A percentile compares a stretch with the other conserved stretches of the same genome.
Evolutionary conservation across 345 rosid genomes (phyloP).

Genomic region (Gossypium thurberi): DNA sequence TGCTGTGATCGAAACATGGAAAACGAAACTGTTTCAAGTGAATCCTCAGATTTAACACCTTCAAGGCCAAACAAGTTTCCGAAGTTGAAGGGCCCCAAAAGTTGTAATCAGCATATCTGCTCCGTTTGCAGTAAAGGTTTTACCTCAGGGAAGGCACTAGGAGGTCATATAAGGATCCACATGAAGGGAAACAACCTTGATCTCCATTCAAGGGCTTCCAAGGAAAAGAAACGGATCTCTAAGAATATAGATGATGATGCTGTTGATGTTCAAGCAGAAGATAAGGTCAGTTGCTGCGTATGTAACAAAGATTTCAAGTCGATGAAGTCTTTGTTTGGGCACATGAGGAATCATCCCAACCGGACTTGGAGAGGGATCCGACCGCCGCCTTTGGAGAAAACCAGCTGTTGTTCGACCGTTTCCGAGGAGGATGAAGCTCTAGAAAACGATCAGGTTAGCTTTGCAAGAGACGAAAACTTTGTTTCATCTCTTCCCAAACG

Average conservation of each 20-base stretch:
- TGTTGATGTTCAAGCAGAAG: not conserved
- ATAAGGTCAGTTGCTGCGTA: slow-evolving; percentile 21
- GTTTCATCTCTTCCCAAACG: slow-evolving; percentile 14
- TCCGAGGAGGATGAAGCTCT: slow-evolving; percentile 11
- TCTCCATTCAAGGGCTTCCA: not conserved
- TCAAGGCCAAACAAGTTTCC: not conserved
- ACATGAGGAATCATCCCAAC: slow-evolving; percentile 80
- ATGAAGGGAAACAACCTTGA: slow-evolving; percentile 9
- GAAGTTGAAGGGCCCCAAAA: slow-evolving; percentile 4
- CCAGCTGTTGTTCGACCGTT: slow-evolving; percentile 2
- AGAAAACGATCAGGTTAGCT: not conserved
- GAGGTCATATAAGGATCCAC: slow-evolving; percentile 41
- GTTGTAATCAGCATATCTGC: slow-evolving; percentile 17
- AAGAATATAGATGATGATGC: not conserved
- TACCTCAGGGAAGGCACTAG: slow-evolving; percentile 35
- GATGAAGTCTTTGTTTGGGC: slow-evolving; percentile 53
- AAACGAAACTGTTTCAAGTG: not conserved
- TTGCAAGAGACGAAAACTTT: not conserved
- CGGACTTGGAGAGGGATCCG: slow-evolving; percentile 53
- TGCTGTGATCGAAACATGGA: not conserved
- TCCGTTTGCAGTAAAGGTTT: slow-evolving; percentile 29
- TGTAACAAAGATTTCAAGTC: slow-evolving; percentile 39
- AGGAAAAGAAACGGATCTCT: not conserved
- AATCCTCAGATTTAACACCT: not conserved
- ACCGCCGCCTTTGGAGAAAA: slow-evolving; percentile 34